These are phyloP conservation scores for Capsella bursapastoris DNA, from an alignment of 345 rosid genomes.

Conservation along the genomic window DNA sequence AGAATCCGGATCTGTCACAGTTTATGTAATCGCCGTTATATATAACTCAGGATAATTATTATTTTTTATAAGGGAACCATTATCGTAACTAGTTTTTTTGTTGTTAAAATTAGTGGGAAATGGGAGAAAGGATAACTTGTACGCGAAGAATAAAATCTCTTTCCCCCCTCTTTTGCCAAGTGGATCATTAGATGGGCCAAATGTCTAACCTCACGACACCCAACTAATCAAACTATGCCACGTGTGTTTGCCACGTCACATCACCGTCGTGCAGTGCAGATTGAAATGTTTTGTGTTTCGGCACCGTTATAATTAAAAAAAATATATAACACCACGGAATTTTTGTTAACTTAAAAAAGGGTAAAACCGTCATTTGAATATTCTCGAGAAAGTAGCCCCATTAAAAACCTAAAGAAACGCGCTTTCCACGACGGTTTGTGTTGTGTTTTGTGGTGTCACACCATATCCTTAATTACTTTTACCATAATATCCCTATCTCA, in stretches of 20 bases:
- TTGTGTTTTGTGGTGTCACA: conserved; percentile 28
- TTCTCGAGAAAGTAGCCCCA: conserved; percentile 1
- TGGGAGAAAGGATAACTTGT: conserved; percentile 23
- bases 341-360: neutral
- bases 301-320: conserved; percentile 26
- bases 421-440: conserved; percentile 34
- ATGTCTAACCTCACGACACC: conserved; percentile 15
- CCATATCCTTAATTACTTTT: neutral
- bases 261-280: conserved; percentile 32
- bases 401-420: conserved; percentile 17
- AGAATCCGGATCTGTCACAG: neutral
- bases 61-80: neutral
- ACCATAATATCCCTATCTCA: conserved; percentile 7
- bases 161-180: conserved; percentile 36
- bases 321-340: neutral
- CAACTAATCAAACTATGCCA: neutral
- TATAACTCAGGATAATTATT: neutral
- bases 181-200: conserved; percentile 29
- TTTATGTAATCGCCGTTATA: conserved; percentile 6
- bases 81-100: neutral
- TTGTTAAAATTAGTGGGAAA: conserved; percentile 31
- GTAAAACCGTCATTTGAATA: conserved; percentile 14
- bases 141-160: conserved; percentile 35
- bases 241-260: conserved; percentile 9
- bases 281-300: conserved; percentile 18